These are phyloP conservation scores for Chalciporus piperatus DNA, from an alignment of 768 basidiomycete genomes.

Conservation along the genomic window DNA sequence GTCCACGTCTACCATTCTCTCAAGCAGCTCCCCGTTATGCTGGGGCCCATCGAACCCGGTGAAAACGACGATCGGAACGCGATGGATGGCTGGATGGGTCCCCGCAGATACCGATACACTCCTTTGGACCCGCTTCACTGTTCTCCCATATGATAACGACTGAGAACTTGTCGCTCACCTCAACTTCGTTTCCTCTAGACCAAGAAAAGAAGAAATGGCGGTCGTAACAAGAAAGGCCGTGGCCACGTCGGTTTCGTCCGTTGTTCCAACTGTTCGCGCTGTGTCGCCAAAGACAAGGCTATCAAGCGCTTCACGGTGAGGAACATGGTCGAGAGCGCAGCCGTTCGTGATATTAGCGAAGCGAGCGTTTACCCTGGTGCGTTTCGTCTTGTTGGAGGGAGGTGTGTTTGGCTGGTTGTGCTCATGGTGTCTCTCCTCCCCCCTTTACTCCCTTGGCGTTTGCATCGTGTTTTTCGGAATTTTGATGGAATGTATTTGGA, in stretches of 20 bases:
- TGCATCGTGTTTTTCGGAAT: too few species aligned
- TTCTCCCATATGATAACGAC: background rate
- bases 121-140: too few species aligned
- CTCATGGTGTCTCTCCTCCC: background rate
- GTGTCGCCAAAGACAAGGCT: constrained; percentile 98
- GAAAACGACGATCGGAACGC: background rate
- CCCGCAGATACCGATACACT: constrained; percentile 1
- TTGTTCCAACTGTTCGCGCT: constrained; percentile 99
- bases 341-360: constrained; percentile 95
- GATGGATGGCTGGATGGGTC: constrained; percentile 18
- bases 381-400: constrained; percentile 23
- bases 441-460: too few species aligned
- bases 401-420: background rate
- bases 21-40: background rate
- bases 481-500: too few species aligned
- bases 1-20: constrained; percentile 8
- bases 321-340: constrained; percentile 99
- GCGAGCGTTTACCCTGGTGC: constrained; percentile 89
- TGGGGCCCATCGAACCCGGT: background rate
- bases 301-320: constrained; percentile 99
- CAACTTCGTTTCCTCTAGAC: constrained; percentile 52
- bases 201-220: constrained; percentile 98
- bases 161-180: background rate
- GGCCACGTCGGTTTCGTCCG: constrained; percentile 94
- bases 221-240: constrained; percentile 99